Evolutionary conservation across 148 eudicot species (phyloP), one percentile per base, ranked within the genome.

Genomic region (Cornus suecica): DNA sequence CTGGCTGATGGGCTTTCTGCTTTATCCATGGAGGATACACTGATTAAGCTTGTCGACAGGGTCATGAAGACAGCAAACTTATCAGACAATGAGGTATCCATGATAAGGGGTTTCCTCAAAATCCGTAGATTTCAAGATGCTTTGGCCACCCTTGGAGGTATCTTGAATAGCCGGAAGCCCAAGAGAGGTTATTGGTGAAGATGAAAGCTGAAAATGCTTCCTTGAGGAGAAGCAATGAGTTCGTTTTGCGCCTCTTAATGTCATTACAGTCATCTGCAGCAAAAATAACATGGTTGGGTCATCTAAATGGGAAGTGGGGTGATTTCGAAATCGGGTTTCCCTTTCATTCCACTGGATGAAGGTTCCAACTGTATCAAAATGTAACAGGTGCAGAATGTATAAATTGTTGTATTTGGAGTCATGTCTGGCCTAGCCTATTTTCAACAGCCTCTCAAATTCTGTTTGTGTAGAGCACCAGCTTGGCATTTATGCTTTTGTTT

Each of bases 1-100:
- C 81, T 95, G 72, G 99, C 99, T 42, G 97, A 92, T 70, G 99
- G 97, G 76, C 94, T 95, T 61, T 82, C 87, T 80, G 78, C 97
- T 73, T 77, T 92, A 32, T 76, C 87, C 71, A 95, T 87, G 99
- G 99, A 92, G 82, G 97, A 86, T 30, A 87, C 90, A 4, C 79
- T 95, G 24, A 66, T 84, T 45, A 88, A 85, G 84, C 93, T 95
- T 52, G 84, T 91, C 65, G 86, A 85, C 56, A 83, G 74, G 87
- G 81, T 92, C 62, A 91, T 95, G 94, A 77, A 77, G 77, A 84
- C 37, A 70, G 92, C 88, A 14, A 80, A 74, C 2, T 88, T 95
- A 75, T 84, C 91, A 0, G 87, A 81, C 7, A 90, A 78, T 73
- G 99, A 95, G 82, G 90, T 82, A 34, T 82, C 88, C 1, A 87